phyloP scores from a whole-genome alignment of 2,329 filamentous ascomycete genomes.

The Trichoderma atrobrunneum region DNA sequence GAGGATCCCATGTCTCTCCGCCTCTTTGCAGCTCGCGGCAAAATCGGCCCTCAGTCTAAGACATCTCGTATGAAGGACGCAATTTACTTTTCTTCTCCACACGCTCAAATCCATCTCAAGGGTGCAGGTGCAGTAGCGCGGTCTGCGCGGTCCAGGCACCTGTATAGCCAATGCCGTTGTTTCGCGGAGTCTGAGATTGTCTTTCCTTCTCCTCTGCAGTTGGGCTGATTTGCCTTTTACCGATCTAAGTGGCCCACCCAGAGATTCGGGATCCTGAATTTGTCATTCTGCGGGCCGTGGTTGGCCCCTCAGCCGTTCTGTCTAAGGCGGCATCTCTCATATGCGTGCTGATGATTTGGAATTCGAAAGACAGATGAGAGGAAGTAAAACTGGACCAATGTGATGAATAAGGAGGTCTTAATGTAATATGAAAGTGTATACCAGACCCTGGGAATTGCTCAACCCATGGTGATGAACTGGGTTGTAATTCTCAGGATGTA shows the following conservation, averaged over 20 bases:
- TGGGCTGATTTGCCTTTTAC: neutral
- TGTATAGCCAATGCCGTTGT: neutral
- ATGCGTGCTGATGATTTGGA: neutral
- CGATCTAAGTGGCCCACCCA: neutral
- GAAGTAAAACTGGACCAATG: too few relatives aligned
- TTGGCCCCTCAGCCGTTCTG: neutral
- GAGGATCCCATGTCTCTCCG: neutral
- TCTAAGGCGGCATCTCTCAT: neutral
- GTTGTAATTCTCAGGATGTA: neutral
- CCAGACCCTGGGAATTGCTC: neutral
- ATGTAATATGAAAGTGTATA: neutral
- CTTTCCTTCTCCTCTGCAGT: neutral
- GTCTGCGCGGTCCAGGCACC: neutral
- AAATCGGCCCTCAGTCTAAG: neutral
- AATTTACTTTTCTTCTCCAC: slow-evolving; percentile 6
- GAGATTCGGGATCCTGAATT: neutral
- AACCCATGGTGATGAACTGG: neutral
- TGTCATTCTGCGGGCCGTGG: neutral
- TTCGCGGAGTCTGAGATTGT: neutral
- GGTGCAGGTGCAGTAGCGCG: slow-evolving; percentile 5
- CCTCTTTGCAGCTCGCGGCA: neutral
- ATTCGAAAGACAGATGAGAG: neutral
- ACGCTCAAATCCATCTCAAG: neutral
- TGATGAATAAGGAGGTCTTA: neutral
- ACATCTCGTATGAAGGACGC: slow-evolving; percentile 2